Percentiles rank a stretch among this genome's conserved stretches.
phyloP scores from a whole-genome alignment of 805 yeast species.

The Yarrowia yakushimensis region DNA sequence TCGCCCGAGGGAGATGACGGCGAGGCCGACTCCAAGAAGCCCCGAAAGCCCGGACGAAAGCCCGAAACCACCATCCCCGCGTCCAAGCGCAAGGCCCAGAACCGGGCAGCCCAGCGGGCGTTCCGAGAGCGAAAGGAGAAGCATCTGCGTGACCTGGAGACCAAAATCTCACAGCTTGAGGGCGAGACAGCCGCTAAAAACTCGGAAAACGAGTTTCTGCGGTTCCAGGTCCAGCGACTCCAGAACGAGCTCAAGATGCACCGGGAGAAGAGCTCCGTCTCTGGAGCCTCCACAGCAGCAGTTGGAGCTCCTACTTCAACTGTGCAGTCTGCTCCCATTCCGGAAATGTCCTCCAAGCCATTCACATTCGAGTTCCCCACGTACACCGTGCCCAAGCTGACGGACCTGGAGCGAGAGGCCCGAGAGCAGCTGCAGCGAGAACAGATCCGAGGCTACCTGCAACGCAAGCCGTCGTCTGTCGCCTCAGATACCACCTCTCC shows the following conservation, averaged over 20 bases:
- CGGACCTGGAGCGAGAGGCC: neutral
- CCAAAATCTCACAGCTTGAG: constrained; percentile 69
- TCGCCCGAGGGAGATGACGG: constrained; percentile 14
- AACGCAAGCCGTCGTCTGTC: constrained; percentile 11
- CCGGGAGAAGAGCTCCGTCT: constrained; percentile 39
- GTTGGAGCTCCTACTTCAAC: constrained; percentile 26
- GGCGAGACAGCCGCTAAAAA: constrained; percentile 62
- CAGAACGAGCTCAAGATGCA: constrained; percentile 66
- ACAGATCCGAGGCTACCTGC: constrained; percentile 18
- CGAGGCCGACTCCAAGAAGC: constrained; percentile 13
- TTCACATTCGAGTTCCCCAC: constrained; percentile 59
- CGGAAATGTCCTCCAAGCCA: constrained; percentile 27
- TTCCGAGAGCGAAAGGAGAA: constrained; percentile 90
- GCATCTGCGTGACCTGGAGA: constrained; percentile 80
- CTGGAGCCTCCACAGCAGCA: neutral
- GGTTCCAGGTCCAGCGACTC: constrained; percentile 71
- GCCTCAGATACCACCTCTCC: constrained; percentile 4
- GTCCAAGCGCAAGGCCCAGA: constrained; percentile 90
- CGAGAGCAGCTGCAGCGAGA: constrained; percentile 16
- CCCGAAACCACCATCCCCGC: constrained; percentile 75
- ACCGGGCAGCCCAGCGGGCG: constrained; percentile 97
- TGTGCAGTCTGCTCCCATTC: neutral
- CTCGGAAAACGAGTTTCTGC: constrained; percentile 68
- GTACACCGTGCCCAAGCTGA: constrained; percentile 31
- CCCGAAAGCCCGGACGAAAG: constrained; percentile 66